Evolutionary conservation across 495 filamentous ascomycete genomes (phyloP).

Genomic region (Aspergillus cavernicola): DNA sequence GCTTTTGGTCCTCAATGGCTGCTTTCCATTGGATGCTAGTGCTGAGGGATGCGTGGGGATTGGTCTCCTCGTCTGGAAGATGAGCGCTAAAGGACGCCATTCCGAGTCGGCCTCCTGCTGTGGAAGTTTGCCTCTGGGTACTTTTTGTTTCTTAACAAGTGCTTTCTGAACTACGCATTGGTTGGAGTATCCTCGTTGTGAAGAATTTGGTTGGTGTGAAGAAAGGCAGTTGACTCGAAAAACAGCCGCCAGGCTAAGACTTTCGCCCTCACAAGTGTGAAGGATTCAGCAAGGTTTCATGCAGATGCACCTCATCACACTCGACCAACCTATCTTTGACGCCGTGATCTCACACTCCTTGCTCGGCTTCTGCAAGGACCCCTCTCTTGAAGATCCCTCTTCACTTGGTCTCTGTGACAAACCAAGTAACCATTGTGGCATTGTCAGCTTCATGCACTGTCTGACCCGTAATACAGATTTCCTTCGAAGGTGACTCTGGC

Average conservation of each 20-base stretch:
- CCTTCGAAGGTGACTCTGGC: background rate
- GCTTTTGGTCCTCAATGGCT: background rate
- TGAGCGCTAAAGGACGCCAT: conserved; percentile 4
- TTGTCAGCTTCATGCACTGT: conserved; percentile 4
- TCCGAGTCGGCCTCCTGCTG: background rate
- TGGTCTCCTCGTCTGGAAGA: conserved; percentile 7
- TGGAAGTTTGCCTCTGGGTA: background rate
- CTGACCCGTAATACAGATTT: conserved; percentile 1
- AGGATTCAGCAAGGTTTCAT: conserved; percentile 16
- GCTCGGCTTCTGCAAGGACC: background rate
- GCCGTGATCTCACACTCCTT: conserved; percentile 15
- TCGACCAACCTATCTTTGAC: conserved; percentile 8
- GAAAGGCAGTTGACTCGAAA: background rate
- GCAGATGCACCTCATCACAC: conserved; percentile 20
- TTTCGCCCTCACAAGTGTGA: conserved; percentile 4
- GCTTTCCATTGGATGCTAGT: conserved; percentile 3
- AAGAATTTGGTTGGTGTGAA: background rate
- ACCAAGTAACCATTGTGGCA: background rate
- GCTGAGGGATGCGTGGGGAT: conserved; percentile 8
- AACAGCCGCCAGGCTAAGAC: conserved; percentile 9
- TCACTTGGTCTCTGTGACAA: background rate
- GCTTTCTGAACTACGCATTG: background rate
- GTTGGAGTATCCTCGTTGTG: background rate
- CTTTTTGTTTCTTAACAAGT: background rate
- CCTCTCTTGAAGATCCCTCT: background rate